Conservation (phyloP, 441 rosid genomes). For the Manihot esculenta region DNA sequence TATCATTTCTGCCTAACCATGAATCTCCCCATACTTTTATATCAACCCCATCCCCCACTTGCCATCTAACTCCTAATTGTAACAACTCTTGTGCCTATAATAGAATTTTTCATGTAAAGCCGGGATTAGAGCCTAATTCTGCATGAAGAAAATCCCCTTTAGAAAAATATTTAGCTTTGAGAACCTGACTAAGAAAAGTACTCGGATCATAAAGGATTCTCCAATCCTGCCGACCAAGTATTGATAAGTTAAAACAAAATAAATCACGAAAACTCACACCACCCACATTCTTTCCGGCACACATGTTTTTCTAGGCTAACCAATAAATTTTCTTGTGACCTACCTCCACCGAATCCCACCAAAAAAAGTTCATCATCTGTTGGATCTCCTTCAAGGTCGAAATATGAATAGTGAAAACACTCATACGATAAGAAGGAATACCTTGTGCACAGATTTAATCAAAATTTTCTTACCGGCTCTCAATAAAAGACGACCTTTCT, state of each 20-base stretch:
- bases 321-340: not conserved
- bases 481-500: not conserved
- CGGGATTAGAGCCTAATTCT: too few species aligned
- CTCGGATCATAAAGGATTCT: not conserved
- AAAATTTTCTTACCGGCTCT: not conserved
- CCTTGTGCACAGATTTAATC: not conserved
- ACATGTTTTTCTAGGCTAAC: not conserved
- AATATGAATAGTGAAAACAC: not conserved
- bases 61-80: too few species aligned
- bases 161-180: too few species aligned
- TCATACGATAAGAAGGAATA: too few species aligned
- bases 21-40: too few species aligned
- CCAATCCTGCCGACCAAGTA: not conserved
- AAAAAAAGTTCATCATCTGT: too few species aligned
- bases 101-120: too few species aligned
- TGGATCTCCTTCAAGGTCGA: not conserved
- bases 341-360: not conserved
- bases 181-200: too few species aligned
- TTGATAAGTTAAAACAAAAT: not conserved
- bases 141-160: too few species aligned
- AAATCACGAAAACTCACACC: not conserved
- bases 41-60: too few species aligned
- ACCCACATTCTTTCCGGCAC: not conserved
- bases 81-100: too few species aligned
- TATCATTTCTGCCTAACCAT: too few species aligned